A percentile compares a stretch with the other conserved stretches of the same genome.
Evolutionary conservation across 106 monocot genomes (phyloP).

Genomic region (Amphibolis antarctica): DNA sequence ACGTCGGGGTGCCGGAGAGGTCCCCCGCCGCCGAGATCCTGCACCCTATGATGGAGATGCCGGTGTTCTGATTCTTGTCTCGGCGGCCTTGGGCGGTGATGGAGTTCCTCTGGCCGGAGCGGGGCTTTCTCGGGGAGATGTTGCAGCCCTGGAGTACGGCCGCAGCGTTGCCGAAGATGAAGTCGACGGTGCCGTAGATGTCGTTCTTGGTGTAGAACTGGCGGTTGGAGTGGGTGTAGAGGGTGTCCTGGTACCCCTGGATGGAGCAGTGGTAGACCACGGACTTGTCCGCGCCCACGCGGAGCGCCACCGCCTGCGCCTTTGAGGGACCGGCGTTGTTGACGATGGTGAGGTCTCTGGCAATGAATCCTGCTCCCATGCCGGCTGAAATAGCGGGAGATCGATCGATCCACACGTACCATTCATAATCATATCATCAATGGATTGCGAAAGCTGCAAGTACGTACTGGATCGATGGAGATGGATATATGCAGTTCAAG

Average conservation of each 20-base stretch:
- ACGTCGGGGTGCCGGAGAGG: slow-evolving; percentile 3
- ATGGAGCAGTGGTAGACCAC: slow-evolving; percentile 15
- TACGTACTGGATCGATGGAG: too few relatives aligned
- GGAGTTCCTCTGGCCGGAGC: slow-evolving; percentile 2
- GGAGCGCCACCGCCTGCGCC: slow-evolving; percentile 21
- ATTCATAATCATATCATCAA: too few relatives aligned
- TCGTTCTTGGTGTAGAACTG: slow-evolving; percentile 12
- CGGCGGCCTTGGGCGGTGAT: slow-evolving; percentile 8
- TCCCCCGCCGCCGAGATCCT: slow-evolving; percentile 10
- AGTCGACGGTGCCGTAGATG: slow-evolving; percentile 15
- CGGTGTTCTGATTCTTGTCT: slow-evolving; percentile 10
- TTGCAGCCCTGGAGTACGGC: slow-evolving; percentile 14
- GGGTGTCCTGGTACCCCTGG: slow-evolving; percentile 14
- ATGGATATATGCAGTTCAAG: too few relatives aligned
- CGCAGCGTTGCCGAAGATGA: slow-evolving; percentile 15
- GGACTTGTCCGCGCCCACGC: slow-evolving; percentile 13
- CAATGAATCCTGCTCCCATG: slow-evolving; percentile 12
- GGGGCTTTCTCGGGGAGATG: slow-evolving; percentile 3
- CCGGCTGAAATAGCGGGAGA: not conserved
- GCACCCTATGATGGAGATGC: slow-evolving; percentile 8
- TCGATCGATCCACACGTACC: too few relatives aligned
- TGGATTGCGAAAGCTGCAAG: too few relatives aligned
- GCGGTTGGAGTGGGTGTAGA: slow-evolving; percentile 17
- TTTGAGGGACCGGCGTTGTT: slow-evolving; percentile 17
- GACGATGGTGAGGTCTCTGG: slow-evolving; percentile 11